A percentile compares a stretch with the other conserved stretches of the same genome.
phyloP scores from a whole-genome alignment of 148 eudicot genomes.

The Rhododendron henanense region DNA sequence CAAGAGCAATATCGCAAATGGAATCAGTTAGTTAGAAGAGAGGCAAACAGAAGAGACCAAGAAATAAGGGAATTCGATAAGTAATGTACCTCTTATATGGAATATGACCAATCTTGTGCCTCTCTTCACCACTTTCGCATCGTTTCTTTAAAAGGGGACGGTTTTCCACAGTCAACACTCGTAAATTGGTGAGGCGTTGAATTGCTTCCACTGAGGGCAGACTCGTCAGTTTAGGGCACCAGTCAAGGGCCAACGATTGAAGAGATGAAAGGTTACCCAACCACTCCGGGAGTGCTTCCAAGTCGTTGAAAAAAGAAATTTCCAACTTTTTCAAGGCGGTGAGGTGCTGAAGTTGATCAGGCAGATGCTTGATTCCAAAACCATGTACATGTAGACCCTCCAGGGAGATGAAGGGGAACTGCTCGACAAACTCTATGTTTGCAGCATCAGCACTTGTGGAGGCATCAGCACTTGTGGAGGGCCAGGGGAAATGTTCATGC shows the following conservation, averaged over 20 bases:
- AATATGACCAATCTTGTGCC: neutral
- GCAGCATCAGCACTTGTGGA: neutral
- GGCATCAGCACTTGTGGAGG: neutral
- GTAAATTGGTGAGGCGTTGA: conserved; percentile 14
- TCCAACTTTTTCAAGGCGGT: neutral
- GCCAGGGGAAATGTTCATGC: too few species aligned
- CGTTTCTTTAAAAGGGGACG: neutral
- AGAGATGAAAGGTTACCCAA: conserved; percentile 9
- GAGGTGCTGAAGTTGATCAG: conserved; percentile 11
- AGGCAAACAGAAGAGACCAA: too few species aligned
- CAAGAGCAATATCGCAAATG: too few species aligned
- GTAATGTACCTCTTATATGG: neutral
- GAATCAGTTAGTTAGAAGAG: too few species aligned
- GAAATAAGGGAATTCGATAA: too few species aligned
- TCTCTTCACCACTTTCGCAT: neutral
- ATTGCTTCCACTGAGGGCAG: conserved; percentile 7
- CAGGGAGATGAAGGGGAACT: neutral
- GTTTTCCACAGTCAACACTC: too few species aligned
- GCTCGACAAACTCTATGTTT: neutral
- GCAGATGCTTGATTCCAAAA: neutral
- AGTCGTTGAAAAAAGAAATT: neutral
- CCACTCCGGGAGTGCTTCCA: conserved; percentile 16
- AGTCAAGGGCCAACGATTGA: neutral
- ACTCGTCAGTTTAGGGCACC: neutral
- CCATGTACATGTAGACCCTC: neutral